These are phyloP conservation scores for Puccinia hordei DNA, from an alignment of 1,284 basidiomycete genomes.

Conservation along the genomic window DNA sequence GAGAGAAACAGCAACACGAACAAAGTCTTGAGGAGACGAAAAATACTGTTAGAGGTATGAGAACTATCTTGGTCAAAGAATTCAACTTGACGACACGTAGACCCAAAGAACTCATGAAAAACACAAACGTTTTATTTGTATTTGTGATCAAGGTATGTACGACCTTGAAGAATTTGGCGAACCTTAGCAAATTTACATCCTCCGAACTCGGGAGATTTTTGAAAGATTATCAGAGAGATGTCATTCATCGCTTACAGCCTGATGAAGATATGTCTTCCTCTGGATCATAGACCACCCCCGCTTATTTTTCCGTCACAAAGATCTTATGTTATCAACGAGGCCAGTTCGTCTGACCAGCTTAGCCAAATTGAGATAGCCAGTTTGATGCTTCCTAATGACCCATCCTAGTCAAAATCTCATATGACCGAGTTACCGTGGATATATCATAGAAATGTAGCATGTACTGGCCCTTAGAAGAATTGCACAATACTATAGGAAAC, in stretches of 20 bases:
- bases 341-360: too few species aligned
- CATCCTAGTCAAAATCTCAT: too few species aligned
- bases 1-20: slow-evolving; percentile 20
- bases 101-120: background rate
- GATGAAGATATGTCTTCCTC: slow-evolving; percentile 13
- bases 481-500: too few species aligned
- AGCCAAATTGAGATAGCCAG: too few species aligned
- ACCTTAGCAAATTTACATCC: slow-evolving; percentile 40
- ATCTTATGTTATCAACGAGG: too few species aligned
- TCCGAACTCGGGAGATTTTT: slow-evolving; percentile 29
- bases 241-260: slow-evolving; percentile 25
- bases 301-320: too few species aligned
- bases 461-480: too few species aligned
- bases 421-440: too few species aligned
- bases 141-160: slow-evolving; percentile 11
- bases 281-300: too few species aligned
- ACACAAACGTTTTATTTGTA: background rate
- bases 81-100: background rate
- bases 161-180: slow-evolving; percentile 38
- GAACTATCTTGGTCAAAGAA: background rate
- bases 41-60: slow-evolving; percentile 40
- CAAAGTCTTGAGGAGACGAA: slow-evolving; percentile 19
- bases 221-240: slow-evolving; percentile 35
- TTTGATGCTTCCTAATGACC: too few species aligned
- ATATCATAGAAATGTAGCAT: too few species aligned